These are phyloP conservation scores for Azolla pinnata DNA, from an alignment of 75 land plant species.

Conservation along the genomic window DNA sequence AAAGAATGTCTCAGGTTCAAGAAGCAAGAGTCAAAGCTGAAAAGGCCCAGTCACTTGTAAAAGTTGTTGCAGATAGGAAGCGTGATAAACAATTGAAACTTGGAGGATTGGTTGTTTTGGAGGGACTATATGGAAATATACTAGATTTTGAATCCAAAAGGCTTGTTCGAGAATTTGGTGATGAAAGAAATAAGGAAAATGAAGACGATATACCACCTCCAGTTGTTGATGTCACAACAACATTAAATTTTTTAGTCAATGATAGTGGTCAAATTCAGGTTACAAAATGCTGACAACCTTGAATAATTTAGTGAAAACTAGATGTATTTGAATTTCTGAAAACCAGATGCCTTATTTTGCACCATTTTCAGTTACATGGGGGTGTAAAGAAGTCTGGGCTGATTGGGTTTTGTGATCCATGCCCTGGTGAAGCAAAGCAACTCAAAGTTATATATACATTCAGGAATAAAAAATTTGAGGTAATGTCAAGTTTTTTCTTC, in stretches of 20 bases:
- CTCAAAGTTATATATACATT: slow-evolving; percentile 57
- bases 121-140: slow-evolving; percentile 67
- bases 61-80: slow-evolving; percentile 75
- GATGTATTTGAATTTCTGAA: not conserved
- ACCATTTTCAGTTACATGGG: slow-evolving; percentile 58
- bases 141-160: not conserved
- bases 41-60: slow-evolving; percentile 64
- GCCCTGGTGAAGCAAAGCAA: slow-evolving; percentile 85
- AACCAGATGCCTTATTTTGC: slow-evolving; percentile 4
- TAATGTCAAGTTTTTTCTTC: no score
- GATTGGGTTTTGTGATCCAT: slow-evolving; percentile 97
- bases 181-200: slow-evolving; percentile 19
- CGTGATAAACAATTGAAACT: slow-evolving; percentile 48
- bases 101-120: slow-evolving; percentile 62
- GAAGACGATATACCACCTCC: slow-evolving; percentile 59
- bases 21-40: slow-evolving; percentile 66
- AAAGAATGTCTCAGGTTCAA: slow-evolving; percentile 31
- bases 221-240: slow-evolving; percentile 67
- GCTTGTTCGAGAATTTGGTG: no score
- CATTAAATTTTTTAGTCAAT: slow-evolving; percentile 79
- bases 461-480: slow-evolving; percentile 47
- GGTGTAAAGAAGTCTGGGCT: slow-evolving; percentile 95
- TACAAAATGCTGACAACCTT: no score
- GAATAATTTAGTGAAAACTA: no score
- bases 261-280: slow-evolving; percentile 84